Conservation (phyloP, 1,139 yeast species). For the Yamadazyma sp. region DNA sequence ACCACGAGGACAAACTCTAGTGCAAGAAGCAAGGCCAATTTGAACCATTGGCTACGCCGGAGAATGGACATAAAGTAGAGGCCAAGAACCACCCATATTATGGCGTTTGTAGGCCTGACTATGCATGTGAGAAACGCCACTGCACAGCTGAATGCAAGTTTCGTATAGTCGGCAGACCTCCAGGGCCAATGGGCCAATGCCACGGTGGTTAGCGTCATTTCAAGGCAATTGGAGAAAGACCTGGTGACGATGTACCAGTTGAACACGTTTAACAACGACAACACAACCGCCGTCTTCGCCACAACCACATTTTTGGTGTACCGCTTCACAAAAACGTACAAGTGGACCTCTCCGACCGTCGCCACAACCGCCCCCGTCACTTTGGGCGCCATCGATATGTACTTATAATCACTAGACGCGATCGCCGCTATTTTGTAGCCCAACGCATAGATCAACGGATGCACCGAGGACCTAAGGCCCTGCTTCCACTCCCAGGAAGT, state of each 20-base stretch:
- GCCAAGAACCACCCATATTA: constrained; percentile 74
- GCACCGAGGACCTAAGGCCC: constrained; percentile 73
- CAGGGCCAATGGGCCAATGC: constrained; percentile 79
- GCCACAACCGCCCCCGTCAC: constrained; percentile 70
- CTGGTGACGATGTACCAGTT: constrained; percentile 81
- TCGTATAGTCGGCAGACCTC: constrained; percentile 25
- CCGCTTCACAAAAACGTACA: constrained; percentile 48
- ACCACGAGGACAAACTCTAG: constrained; percentile 10
- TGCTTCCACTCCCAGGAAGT: constrained; percentile 94
- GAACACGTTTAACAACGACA: constrained; percentile 73
- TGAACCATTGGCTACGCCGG: not conserved
- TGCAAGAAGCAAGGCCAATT: constrained; percentile 3
- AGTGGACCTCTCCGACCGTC: constrained; percentile 65
- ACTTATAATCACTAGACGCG: constrained; percentile 14
- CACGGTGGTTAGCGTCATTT: constrained; percentile 67
- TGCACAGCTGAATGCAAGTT: constrained; percentile 11
- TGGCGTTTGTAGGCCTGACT: constrained; percentile 79
- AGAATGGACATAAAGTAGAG: constrained; percentile 12
- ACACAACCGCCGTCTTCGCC: constrained; percentile 46
- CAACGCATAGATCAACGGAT: constrained; percentile 68
- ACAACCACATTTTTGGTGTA: constrained; percentile 34
- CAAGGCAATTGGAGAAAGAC: constrained; percentile 84
- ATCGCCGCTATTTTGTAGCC: constrained; percentile 29
- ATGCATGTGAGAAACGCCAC: constrained; percentile 62
- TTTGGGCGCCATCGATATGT: constrained; percentile 51